Percentiles rank a stretch among this genome's conserved stretches.
Evolutionary conservation across 2,329 filamentous ascomycete genomes (phyloP).

Genomic region (Meredithiella fracta): DNA sequence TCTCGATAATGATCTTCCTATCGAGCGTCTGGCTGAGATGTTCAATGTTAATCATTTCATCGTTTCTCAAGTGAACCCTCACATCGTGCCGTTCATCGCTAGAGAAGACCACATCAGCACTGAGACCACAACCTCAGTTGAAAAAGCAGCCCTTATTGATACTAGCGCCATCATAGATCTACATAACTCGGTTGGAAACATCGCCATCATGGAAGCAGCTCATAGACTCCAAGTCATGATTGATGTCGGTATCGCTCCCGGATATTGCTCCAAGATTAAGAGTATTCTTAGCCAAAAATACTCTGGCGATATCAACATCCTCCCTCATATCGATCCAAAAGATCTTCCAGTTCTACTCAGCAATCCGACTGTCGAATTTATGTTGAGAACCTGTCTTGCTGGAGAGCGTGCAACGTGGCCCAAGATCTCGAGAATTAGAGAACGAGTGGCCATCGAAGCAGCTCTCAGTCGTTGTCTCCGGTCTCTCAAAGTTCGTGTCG

Average conservation of each 20-base stretch:
- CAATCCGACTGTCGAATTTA: constrained; percentile 77
- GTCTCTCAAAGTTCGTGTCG: constrained; percentile 45
- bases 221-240: constrained; percentile 67
- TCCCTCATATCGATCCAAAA: constrained; percentile 59
- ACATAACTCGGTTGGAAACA: constrained; percentile 49
- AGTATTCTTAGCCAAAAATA: constrained; percentile 83
- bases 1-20: constrained; percentile 84
- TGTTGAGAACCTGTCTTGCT: constrained; percentile 57
- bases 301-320: constrained; percentile 85
- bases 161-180: constrained; percentile 26
- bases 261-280: constrained; percentile 57
- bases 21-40: constrained; percentile 79
- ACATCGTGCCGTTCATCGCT: constrained; percentile 71
- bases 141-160: background rate
- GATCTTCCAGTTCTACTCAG: constrained; percentile 63
- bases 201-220: constrained; percentile 65
- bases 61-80: constrained; percentile 90
- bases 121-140: background rate
- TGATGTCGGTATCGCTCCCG: constrained; percentile 67
- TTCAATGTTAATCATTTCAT: constrained; percentile 99
- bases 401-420: constrained; percentile 88
- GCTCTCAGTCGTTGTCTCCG: constrained; percentile 65
- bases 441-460: constrained; percentile 76
- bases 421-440: constrained; percentile 67
- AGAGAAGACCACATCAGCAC: constrained; percentile 49